A percentile compares a stretch with the other conserved stretches of the same genome.
Evolutionary conservation across 164 flowering plant species (phyloP).

Genomic region (Piper betle): DNA sequence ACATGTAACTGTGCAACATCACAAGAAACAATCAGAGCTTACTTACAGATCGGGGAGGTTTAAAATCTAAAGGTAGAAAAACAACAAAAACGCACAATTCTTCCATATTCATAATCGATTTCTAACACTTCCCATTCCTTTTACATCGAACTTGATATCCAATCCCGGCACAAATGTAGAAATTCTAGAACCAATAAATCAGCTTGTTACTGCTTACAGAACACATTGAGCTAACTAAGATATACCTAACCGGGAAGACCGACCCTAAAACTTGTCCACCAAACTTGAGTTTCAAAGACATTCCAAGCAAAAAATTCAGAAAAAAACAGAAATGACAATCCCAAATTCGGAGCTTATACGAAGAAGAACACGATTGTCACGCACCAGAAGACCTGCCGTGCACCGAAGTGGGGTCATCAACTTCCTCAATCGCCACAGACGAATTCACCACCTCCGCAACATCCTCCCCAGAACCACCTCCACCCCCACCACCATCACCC

Average conservation of each 20-base stretch:
- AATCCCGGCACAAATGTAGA: too few relatives aligned
- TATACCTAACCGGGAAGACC: too few relatives aligned
- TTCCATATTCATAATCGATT: too few relatives aligned
- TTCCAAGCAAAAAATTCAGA: not conserved
- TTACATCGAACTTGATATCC: too few relatives aligned
- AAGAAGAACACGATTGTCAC: not conserved
- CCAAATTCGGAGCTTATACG: not conserved
- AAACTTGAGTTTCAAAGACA: not conserved
- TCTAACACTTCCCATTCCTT: too few relatives aligned
- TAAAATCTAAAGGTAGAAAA: not conserved
- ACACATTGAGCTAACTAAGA: too few relatives aligned
- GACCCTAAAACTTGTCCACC: too few relatives aligned
- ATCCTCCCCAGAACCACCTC: not conserved
- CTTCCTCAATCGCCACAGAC: not conserved
- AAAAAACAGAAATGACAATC: not conserved
- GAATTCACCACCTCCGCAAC: not conserved
- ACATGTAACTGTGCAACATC: not conserved
- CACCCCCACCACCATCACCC: constrained; percentile 1
- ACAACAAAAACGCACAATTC: too few relatives aligned
- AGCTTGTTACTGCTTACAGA: too few relatives aligned
- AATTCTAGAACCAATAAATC: too few relatives aligned
- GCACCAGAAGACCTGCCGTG: not conserved
- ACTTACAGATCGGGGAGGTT: too few relatives aligned
- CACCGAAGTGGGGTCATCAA: not conserved
- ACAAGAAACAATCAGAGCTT: too few relatives aligned